Percentiles rank a stretch among this genome's conserved stretches.
These are phyloP conservation scores for Anisodus acutangulus DNA, from an alignment of 257 asterid genomes.

Conservation along the genomic window DNA sequence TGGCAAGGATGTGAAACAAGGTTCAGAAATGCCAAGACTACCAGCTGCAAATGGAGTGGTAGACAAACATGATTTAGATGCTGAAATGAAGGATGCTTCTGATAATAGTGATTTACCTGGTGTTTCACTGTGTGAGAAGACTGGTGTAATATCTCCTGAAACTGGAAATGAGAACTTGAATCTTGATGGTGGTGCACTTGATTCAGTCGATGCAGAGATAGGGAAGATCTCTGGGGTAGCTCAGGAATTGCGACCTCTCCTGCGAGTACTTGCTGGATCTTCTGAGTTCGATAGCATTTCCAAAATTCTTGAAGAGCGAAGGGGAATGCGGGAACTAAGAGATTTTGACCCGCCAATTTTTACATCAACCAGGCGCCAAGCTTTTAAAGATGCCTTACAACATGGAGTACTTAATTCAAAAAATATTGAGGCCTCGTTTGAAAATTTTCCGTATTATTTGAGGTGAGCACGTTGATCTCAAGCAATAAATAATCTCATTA, in stretches of 20 bases:
- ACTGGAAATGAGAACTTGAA: constrained; percentile 52
- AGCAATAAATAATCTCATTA: constrained; percentile 17
- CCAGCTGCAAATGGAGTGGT: constrained; percentile 67
- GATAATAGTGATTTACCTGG: constrained; percentile 50
- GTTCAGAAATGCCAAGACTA: constrained; percentile 58
- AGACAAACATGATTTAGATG: constrained; percentile 53
- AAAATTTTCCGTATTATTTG: constrained; percentile 81
- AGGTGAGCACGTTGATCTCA: constrained; percentile 54
- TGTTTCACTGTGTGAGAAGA: constrained; percentile 45
- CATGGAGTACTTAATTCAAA: constrained; percentile 64
- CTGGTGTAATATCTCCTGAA: constrained; percentile 50
- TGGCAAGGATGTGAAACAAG: constrained; percentile 54
- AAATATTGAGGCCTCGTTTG: constrained; percentile 70
- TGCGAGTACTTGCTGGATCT: constrained; percentile 59
- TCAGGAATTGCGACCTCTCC: constrained; percentile 59
- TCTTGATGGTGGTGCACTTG: constrained; percentile 35
- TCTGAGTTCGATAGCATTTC: constrained; percentile 60
- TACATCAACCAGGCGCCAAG: constrained; percentile 64
- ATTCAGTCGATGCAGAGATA: constrained; percentile 50
- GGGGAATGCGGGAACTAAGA: constrained; percentile 56
- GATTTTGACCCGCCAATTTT: constrained; percentile 62
- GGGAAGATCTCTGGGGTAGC: constrained; percentile 54
- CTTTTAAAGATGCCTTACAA: constrained; percentile 69
- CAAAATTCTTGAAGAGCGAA: constrained; percentile 58
- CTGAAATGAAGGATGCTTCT: constrained; percentile 66